phyloP scores from a whole-genome alignment of 129 eudicot genomes.

The Tagetes patula region DNA sequence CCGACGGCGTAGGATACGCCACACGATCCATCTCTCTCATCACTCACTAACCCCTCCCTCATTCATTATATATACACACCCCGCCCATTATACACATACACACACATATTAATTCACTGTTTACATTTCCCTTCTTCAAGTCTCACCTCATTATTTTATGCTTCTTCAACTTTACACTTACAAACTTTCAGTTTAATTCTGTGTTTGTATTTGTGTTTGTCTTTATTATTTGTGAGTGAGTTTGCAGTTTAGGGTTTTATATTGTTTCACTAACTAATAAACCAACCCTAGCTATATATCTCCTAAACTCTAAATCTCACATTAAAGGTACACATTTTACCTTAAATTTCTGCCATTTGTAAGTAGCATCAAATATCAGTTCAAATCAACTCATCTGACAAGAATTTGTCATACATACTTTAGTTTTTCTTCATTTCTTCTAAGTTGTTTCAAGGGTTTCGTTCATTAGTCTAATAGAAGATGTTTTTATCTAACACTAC shows the following conservation, averaged over 20 bases:
- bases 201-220: slow-evolving; percentile 11
- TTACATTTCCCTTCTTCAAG: slow-evolving; percentile 13
- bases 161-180: too few species aligned
- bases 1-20: slow-evolving; percentile 28
- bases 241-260: slow-evolving; percentile 15
- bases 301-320: background rate
- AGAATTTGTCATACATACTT: background rate
- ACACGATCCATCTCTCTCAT: slow-evolving; percentile 16
- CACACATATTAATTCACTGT: background rate
- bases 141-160: too few species aligned
- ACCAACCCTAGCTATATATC: background rate
- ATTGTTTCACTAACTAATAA: background rate
- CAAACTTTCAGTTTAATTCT: background rate
- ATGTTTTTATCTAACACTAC: background rate
- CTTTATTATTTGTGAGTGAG: too few species aligned
- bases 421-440: background rate
- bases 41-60: background rate
- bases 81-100: background rate
- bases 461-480: background rate
- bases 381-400: background rate
- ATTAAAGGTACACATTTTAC: slow-evolving; percentile 25
- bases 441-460: slow-evolving; percentile 21
- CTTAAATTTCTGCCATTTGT: background rate
- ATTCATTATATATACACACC: slow-evolving; percentile 2
- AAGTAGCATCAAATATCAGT: background rate